These are phyloP conservation scores for Melastoma candidum DNA, from an alignment of 441 rosid genomes.

Conservation along the genomic window DNA sequence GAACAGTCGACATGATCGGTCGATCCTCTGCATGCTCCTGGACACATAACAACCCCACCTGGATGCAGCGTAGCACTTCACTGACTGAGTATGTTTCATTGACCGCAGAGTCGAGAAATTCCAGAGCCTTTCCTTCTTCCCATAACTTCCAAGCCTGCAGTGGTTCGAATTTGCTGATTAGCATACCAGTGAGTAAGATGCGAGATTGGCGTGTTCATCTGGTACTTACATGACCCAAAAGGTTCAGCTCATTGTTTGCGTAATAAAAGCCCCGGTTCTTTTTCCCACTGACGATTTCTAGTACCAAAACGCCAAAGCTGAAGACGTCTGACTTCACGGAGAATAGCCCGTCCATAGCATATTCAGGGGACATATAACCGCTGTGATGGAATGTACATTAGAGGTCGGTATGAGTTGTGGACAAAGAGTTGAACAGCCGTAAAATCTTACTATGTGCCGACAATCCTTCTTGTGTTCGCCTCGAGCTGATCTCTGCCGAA, in stretches of 20 bases:
- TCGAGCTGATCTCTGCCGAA: conserved; percentile 65
- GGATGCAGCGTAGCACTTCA: conserved; percentile 64
- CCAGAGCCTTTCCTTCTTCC: conserved; percentile 48
- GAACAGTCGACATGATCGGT: conserved; percentile 52
- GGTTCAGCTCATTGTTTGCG: conserved; percentile 34
- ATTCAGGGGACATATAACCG: conserved; percentile 94
- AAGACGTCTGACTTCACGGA: conserved; percentile 84
- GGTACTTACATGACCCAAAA: conserved; percentile 55
- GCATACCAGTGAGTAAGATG: no score
- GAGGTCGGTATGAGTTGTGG: neutral
- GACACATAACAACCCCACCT: conserved; percentile 74
- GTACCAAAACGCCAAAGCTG: conserved; percentile 73
- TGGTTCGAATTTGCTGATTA: no score
- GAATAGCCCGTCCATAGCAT: conserved; percentile 89
- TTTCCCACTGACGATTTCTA: conserved; percentile 72
- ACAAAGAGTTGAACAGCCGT: neutral
- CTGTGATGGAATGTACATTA: conserved; percentile 26
- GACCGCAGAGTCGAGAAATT: conserved; percentile 29
- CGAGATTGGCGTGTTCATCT: no score
- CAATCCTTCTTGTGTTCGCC: conserved; percentile 69
- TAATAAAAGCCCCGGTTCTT: conserved; percentile 63
- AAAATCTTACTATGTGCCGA: conserved; percentile 84
- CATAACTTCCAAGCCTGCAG: conserved; percentile 65
- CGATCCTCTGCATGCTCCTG: conserved; percentile 61
- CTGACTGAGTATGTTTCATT: conserved; percentile 21